Evolutionary conservation across 495 filamentous ascomycete species (phyloP).

Genomic region (Aspergillus cristatus): DNA sequence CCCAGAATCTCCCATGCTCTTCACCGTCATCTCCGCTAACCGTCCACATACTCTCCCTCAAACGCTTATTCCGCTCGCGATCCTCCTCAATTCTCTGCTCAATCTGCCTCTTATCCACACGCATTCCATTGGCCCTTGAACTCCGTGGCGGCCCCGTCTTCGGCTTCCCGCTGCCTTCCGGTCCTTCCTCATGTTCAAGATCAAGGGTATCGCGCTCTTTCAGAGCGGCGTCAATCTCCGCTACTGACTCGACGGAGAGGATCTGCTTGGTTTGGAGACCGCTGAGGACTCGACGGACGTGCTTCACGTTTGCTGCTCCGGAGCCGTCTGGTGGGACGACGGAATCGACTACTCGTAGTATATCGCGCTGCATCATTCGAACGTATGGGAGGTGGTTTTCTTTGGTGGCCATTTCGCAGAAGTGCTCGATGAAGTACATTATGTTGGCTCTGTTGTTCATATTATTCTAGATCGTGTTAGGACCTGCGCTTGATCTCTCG

Average conservation of each 20-base stretch:
- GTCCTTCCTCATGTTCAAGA: constrained; percentile 24
- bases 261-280: constrained; percentile 58
- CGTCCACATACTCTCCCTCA: constrained; percentile 85
- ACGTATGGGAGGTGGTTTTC: constrained; percentile 71
- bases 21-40: constrained; percentile 51
- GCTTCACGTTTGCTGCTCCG: constrained; percentile 89
- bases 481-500: too few relatives aligned
- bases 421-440: constrained; percentile 96
- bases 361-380: constrained; percentile 90
- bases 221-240: constrained; percentile 70
- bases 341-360: constrained; percentile 78
- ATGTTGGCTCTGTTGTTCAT: constrained; percentile 98
- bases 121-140: constrained; percentile 28
- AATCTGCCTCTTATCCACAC: constrained; percentile 75
- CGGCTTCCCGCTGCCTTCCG: constrained; percentile 15
- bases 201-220: constrained; percentile 58
- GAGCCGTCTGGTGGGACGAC: constrained; percentile 74
- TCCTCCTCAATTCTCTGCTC: constrained; percentile 97
- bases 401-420: constrained; percentile 75
- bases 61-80: constrained; percentile 84
- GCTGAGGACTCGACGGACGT: constrained; percentile 71
- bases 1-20: constrained; percentile 62
- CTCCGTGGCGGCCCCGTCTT: constrained; percentile 25
- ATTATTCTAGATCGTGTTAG: constrained; percentile 48
- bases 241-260: constrained; percentile 56